Percentiles rank a stretch among this genome's conserved stretches.
These are phyloP conservation scores for Globisporangium uncinulatum DNA, from an alignment of 352 stramenopile genomes.

Conservation along the genomic window DNA sequence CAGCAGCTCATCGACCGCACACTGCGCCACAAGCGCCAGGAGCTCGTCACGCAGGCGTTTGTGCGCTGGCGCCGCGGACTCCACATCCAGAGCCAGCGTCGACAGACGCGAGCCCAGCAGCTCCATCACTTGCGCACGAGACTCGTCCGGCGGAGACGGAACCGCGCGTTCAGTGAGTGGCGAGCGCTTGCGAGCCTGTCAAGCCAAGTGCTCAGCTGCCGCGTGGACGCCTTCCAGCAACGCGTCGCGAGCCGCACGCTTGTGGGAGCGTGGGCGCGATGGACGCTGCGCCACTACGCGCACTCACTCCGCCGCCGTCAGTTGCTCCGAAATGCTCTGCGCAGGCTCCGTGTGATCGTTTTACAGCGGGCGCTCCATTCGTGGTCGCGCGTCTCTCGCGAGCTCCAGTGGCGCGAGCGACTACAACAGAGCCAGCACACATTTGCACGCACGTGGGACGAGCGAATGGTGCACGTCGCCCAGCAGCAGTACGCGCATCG, in stretches of 20 bases:
- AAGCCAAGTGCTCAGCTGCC: slow-evolving; percentile 29
- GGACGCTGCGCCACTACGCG: slow-evolving; percentile 6
- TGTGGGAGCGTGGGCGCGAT: slow-evolving; percentile 22
- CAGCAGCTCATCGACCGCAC: slow-evolving; percentile 57
- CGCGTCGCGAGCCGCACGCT: slow-evolving; percentile 17
- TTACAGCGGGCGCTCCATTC: slow-evolving; percentile 1
- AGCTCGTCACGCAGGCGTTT: slow-evolving; percentile 36
- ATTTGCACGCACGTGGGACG: neutral
- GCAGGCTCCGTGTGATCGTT: neutral
- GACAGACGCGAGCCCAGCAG: slow-evolving; percentile 24
- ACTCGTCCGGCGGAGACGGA: slow-evolving; percentile 24
- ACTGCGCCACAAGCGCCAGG: slow-evolving; percentile 31
- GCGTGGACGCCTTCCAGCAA: slow-evolving; percentile 42
- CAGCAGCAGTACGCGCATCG: slow-evolving; percentile 1
- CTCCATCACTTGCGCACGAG: slow-evolving; percentile 12
- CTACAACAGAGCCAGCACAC: neutral
- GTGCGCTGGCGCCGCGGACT: slow-evolving; percentile 49
- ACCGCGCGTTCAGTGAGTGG: slow-evolving; percentile 36
- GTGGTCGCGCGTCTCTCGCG: neutral
- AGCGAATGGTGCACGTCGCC: neutral
- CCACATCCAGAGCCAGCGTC: slow-evolving; percentile 39
- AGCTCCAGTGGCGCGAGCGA: neutral
- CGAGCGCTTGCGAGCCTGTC: slow-evolving; percentile 16
- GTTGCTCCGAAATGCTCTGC: slow-evolving; percentile 2
- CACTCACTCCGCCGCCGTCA: neutral